These are phyloP conservation scores for Mercurialis annua DNA, from an alignment of 345 rosid genomes.

Conservation along the genomic window DNA sequence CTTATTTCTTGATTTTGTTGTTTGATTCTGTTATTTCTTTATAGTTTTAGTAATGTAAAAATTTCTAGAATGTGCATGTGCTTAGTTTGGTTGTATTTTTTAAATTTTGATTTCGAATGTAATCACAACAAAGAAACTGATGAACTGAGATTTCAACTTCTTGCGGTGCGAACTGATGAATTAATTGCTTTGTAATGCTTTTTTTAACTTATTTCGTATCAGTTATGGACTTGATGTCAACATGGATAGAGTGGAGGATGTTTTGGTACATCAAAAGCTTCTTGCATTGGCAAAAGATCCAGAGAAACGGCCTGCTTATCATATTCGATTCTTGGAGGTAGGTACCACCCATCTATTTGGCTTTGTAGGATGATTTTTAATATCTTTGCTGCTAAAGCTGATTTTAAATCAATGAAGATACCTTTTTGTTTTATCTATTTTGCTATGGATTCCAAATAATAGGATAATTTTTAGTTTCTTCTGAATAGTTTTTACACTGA, in stretches of 20 bases:
- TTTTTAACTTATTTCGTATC: constrained; percentile 10
- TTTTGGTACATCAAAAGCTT: constrained; percentile 52
- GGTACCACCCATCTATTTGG: not conserved
- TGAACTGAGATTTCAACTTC: too few relatives aligned
- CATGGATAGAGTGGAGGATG: constrained; percentile 65
- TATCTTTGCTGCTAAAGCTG: not conserved
- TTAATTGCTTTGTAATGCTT: constrained; percentile 6
- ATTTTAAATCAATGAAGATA: not conserved
- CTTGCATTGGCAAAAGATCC: constrained; percentile 61
- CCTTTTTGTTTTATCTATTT: not conserved
- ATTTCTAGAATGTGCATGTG: not conserved
- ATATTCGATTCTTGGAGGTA: constrained; percentile 68
- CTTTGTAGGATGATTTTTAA: constrained; percentile 1
- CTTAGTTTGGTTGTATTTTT: not conserved
- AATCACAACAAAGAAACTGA: too few relatives aligned
- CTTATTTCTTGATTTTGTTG: not conserved
- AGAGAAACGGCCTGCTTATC: constrained; percentile 53
- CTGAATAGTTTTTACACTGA: not conserved
- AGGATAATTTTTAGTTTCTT: not conserved
- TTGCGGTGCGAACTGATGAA: not conserved
- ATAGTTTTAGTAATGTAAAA: not conserved
- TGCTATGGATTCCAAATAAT: not conserved
- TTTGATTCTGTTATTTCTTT: not conserved
- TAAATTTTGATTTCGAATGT: not conserved
- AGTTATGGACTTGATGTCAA: constrained; percentile 69